Base-by-base conservation (phyloP, 768 basidiomycete species). In the Russula emetica region DNA sequence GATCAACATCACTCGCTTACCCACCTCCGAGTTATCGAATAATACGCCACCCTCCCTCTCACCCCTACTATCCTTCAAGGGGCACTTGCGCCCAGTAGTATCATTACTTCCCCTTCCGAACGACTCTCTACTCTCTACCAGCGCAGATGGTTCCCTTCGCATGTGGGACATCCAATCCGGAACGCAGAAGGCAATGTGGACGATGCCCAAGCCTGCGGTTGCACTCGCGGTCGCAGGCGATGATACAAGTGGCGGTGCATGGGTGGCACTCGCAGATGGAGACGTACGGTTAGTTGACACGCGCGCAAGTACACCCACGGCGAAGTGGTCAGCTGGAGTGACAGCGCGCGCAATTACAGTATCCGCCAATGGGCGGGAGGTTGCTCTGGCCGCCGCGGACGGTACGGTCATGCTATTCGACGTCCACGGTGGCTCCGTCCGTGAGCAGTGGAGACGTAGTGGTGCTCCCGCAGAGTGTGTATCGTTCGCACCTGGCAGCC, bases 61-160 rank as follows among this genome's bases (percentile, higher is more conserved):
- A 34, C 66, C 68, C 13, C 22, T 50, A n/a, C 38, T 53, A 18
- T 58, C 62, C n/a, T 24, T 61, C 10, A 69, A 20, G 44, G 67
- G 53, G 18, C 68, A 69, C 49, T 45, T 40, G 60, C 66, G 60
- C 18, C 38, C 62, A 0, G 53, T 69, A 30, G 61, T 63, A 6
- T 58, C 68, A 14, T 36, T 69, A 22, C 59, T 60, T 40, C 64
- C 64, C 22, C 30, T 58, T 16, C 36, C 34, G 10, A 44, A 45
- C 28, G 55, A 54, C 26, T 32, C 58, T 18, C 66, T 68, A 20
- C 55, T 68, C 22, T 69, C 68, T 22, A 62, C 58, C 2, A 45
- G 62, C 32, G 45, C 38, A 22, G 68, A 67, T n/a, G 66, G 66
- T 24, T 57, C 66, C 5, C 47, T 69, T 53, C 68, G 66, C 50